phyloP scores from a whole-genome alignment of 352 stramenopile species.

The Pythium coloratum region DNA sequence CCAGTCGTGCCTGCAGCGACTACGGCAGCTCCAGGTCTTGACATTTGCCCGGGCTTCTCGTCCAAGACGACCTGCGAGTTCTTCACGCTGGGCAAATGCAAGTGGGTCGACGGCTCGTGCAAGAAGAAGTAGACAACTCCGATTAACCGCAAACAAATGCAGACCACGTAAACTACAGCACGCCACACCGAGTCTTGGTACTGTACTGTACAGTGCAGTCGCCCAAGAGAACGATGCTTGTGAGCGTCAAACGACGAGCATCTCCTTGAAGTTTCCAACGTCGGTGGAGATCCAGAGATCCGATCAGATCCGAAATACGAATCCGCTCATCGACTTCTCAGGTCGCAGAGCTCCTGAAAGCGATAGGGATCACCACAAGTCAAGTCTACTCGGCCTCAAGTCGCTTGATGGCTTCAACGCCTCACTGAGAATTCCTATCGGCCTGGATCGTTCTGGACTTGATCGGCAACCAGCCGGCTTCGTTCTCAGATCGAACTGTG shows the following conservation, averaged over 20 bases:
- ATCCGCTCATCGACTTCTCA: no score
- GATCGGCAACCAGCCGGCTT: not conserved
- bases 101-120: not conserved
- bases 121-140: not conserved
- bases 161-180: not conserved
- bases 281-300: not conserved
- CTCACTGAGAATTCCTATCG: not conserved
- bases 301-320: not conserved
- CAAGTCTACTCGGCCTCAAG: not conserved
- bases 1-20: not conserved
- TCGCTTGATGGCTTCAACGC: not conserved
- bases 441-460: not conserved
- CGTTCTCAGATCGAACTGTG: not conserved
- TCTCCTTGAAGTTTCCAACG: not conserved
- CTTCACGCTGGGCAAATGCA: not conserved
- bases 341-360: not conserved
- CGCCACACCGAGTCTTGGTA: not conserved
- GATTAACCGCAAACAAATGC: not conserved
- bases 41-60: not conserved
- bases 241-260: not conserved
- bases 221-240: not conserved
- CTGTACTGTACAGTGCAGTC: no score
- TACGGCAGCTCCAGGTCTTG: not conserved
- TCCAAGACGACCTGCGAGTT: not conserved
- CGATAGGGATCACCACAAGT: not conserved